phyloP scores from a whole-genome alignment of 768 basidiomycete species.

The Naganishia onofrii region DNA sequence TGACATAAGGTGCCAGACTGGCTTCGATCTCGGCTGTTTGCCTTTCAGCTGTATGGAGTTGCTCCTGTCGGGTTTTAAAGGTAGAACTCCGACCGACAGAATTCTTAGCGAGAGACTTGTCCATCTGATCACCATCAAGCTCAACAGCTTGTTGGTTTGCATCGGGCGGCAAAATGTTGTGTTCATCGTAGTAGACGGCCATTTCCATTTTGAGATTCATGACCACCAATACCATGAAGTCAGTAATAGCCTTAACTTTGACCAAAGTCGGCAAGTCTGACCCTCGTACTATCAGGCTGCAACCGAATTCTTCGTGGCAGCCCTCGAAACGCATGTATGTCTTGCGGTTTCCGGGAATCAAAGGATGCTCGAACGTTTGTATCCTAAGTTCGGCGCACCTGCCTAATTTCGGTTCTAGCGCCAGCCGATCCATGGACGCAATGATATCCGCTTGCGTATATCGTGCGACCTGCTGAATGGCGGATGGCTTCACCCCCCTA shows the following conservation, averaged over 20 bases:
- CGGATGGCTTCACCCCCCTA: constrained; percentile 79
- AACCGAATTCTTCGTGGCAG: constrained; percentile 86
- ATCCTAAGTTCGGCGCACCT: constrained; percentile 80
- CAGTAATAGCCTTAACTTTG: constrained; percentile 85
- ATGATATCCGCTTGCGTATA: constrained; percentile 94
- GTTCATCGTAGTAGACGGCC: constrained; percentile 53
- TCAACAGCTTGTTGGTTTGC: constrained; percentile 5
- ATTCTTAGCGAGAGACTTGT: background rate
- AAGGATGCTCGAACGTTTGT: constrained; percentile 88
- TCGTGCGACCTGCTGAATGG: constrained; percentile 80
- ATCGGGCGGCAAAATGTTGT: constrained; percentile 48
- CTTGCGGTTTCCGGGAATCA: constrained; percentile 92
- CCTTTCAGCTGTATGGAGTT: constrained; percentile 18
- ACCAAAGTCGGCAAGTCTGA: constrained; percentile 74
- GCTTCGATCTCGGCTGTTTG: constrained; percentile 33
- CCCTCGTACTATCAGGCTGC: constrained; percentile 87
- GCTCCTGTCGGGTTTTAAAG: constrained; percentile 14
- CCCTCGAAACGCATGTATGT: constrained; percentile 98
- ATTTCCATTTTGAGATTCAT: constrained; percentile 89
- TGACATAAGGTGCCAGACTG: constrained; percentile 70
- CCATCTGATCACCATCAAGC: constrained; percentile 32
- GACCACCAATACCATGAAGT: constrained; percentile 87
- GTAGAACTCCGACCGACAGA: constrained; percentile 9
- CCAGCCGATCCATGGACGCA: constrained; percentile 90
- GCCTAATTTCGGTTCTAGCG: constrained; percentile 81